A percentile compares a stretch with the other conserved stretches of the same genome.
phyloP scores from a whole-genome alignment of 371 early-diverging fungal species.

The Cokeromyces recurvatus region DNA sequence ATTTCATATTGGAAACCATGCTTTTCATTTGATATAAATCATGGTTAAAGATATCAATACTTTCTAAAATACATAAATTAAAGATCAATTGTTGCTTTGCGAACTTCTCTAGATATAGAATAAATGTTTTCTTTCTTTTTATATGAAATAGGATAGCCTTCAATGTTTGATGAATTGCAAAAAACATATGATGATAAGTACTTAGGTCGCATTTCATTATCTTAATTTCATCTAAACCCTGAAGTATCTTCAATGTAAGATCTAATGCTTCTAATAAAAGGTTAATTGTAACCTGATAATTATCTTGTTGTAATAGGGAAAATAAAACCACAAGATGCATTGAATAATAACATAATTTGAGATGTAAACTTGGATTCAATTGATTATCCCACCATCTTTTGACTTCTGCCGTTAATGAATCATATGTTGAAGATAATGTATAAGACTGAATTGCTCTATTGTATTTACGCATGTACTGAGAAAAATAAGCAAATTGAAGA shows the following conservation, averaged over 20 bases:
- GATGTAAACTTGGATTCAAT: constrained; percentile 12
- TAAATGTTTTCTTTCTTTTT: background rate
- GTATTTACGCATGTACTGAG: constrained; percentile 35
- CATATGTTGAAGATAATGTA: constrained; percentile 15
- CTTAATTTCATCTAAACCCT: constrained; percentile 26
- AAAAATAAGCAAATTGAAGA: constrained; percentile 22
- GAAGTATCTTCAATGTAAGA: constrained; percentile 25
- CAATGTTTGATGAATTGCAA: constrained; percentile 37
- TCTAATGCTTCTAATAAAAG: constrained; percentile 28
- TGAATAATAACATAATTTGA: constrained; percentile 34
- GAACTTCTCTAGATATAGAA: constrained; percentile 3
- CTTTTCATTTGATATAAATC: constrained; percentile 37
- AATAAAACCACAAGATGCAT: constrained; percentile 35
- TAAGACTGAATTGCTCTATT: constrained; percentile 22
- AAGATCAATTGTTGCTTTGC: constrained; percentile 29
- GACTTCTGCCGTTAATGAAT: constrained; percentile 9
- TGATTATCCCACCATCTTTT: constrained; percentile 19
- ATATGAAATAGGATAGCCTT: constrained; percentile 14
- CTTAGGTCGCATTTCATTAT: constrained; percentile 40
- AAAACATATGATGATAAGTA: constrained; percentile 48
- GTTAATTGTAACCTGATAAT: constrained; percentile 5
- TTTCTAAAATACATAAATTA: constrained; percentile 25
- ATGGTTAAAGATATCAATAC: constrained; percentile 30
- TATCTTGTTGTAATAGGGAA: constrained; percentile 26
- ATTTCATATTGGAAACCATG: constrained; percentile 7